Percentiles rank a stretch among this genome's conserved stretches.
Conservation (phyloP, 2,329 filamentous ascomycete genomes). For the Claviceps purpurea region DNA sequence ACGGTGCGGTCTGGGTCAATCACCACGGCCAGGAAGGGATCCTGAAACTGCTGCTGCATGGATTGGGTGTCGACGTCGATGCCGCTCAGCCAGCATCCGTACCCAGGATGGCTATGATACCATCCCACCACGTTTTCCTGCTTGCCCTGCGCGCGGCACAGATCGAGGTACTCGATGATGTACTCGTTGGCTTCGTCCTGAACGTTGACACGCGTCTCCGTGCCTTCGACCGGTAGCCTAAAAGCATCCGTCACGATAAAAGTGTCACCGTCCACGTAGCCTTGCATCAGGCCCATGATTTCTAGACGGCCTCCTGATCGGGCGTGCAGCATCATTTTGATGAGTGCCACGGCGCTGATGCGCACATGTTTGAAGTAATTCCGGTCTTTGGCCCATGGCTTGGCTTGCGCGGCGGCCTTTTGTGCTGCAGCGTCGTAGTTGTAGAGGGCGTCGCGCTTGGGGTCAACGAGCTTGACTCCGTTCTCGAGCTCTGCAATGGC, state of each 20-base stretch:
- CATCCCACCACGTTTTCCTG: conserved; percentile 91
- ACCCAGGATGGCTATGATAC: conserved; percentile 97
- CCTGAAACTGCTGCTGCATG: conserved; percentile 71
- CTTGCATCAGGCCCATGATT: conserved; percentile 97
- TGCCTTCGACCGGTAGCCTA: conserved; percentile 87
- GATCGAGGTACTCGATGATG: conserved; percentile 72
- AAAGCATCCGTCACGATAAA: conserved; percentile 93
- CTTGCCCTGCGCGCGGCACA: conserved; percentile 61
- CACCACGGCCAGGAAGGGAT: conserved; percentile 90
- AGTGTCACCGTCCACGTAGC: conserved; percentile 72
- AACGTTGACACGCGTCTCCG: conserved; percentile 95
- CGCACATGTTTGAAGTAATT: conserved; percentile 88
- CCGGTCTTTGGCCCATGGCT: conserved; percentile 67
- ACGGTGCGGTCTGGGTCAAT: conserved; percentile 95
- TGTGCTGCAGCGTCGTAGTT: conserved; percentile 59
- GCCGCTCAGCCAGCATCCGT: conserved; percentile 93
- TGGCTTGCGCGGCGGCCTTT: conserved; percentile 47
- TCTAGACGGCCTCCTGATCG: conserved; percentile 86
- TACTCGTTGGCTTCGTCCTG: conserved; percentile 96
- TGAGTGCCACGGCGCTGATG: conserved; percentile 81
- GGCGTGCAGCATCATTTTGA: conserved; percentile 99
- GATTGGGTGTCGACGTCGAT: conserved; percentile 88
- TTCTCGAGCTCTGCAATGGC: conserved; percentile 71
- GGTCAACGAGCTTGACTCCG: conserved; percentile 69
- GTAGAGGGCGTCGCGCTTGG: conserved; percentile 83